A percentile compares a stretch with the other conserved stretches of the same genome.
Evolutionary conservation across 1,139 yeast species (phyloP).

Genomic region (Hansenula sp.): DNA sequence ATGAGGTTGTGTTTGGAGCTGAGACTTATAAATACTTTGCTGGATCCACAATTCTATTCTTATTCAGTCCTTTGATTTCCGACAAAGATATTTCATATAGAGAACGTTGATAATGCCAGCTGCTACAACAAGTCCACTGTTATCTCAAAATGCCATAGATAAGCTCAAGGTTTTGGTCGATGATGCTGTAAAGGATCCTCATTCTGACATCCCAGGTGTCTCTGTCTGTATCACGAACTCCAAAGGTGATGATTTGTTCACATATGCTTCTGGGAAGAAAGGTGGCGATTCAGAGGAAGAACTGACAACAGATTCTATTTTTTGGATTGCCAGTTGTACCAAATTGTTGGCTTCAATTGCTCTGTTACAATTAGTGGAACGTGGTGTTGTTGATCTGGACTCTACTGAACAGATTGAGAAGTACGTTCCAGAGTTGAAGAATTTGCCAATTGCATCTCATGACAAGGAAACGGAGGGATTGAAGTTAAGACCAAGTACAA

Average conservation of each 20-base stretch:
- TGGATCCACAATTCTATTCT: too few species aligned
- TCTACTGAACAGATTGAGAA: constrained; percentile 32
- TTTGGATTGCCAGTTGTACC: constrained; percentile 44
- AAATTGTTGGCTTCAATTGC: constrained; percentile 47
- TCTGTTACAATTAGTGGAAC: constrained; percentile 41
- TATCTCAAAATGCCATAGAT: background rate
- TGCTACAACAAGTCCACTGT: background rate
- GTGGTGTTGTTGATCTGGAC: constrained; percentile 40
- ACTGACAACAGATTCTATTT: constrained; percentile 29
- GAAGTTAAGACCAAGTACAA: constrained; percentile 32
- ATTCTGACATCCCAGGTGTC: constrained; percentile 15
- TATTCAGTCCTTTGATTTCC: too few species aligned
- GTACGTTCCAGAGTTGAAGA: constrained; percentile 39
- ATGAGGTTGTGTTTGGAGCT: too few species aligned
- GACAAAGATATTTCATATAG: too few species aligned
- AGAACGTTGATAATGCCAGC: constrained; percentile 1
- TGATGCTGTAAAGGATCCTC: constrained; percentile 9
- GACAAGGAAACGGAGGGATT: constrained; percentile 35
- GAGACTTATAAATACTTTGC: too few species aligned
- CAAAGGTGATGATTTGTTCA: constrained; percentile 16
- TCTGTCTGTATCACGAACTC: constrained; percentile 16
- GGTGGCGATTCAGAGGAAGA: constrained; percentile 20
- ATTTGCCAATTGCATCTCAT: constrained; percentile 36
- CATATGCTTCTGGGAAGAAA: constrained; percentile 18
- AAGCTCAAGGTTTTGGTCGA: constrained; percentile 6